Base-by-base conservation (phyloP, 164 flowering plant genomes). In the Piper longum region DNA sequence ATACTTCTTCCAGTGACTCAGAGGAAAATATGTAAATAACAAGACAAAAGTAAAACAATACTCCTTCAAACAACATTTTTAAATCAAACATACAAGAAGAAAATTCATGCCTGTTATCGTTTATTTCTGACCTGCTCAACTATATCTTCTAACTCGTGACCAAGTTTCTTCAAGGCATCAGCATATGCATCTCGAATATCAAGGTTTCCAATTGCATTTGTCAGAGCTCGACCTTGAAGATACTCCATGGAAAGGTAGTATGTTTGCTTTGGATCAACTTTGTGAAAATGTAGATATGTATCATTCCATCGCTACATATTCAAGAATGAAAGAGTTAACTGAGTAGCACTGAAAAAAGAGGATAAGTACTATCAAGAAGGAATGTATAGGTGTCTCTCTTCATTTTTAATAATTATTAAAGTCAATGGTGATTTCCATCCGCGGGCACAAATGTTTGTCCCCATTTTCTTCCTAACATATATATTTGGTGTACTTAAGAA, bases 221-320 rank as follows among this genome's bases (percentile, higher is more conserved):
- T 85, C 75, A 93, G 71, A 61, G 97, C 88, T 70, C 99, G 79
- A 26, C 99, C 99, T 75, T 90, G 96, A 67, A 93, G 91, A 80
- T 78, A 93, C 78, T 5, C 48, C 11, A 44, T 11, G 11, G 48
- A 44, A 44, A 93, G 66, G 78, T 93, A 93, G 70, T 93, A 88
- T 36, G 95, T 88, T 71, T 90, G 99, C 78, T 93, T 93, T 26
- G 96, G 97, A 78, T 93, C 85, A 62, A 67, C 79, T 74, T 85
- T 82, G 83, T 93, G 87, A 67, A 77, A 93, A 66, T 87, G 92
- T 42, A 67, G 43, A 67, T 88, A 88, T 11, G 99, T 93, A 64
- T 93, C 95, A 68, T 93, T 90, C 99, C 99, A 90, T 81, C 86
- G 92, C 99, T 93, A 80, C 77, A 75, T 17, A 66, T 14, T 9